These are phyloP conservation scores for Urostyla sp. DNA, from an alignment of 73 alveolate species.

Conservation along the genomic window DNA sequence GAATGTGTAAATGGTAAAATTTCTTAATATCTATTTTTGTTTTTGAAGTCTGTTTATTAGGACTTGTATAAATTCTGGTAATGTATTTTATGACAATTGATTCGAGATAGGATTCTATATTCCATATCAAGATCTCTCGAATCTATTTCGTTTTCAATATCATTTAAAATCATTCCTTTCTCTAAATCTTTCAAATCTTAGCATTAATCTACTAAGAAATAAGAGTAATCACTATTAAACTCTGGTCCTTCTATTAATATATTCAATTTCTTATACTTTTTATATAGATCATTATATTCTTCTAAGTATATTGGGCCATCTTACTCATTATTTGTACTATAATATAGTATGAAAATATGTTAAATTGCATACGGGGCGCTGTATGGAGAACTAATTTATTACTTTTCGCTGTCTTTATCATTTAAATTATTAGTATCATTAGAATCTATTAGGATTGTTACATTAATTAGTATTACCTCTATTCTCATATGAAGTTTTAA, in stretches of 20 bases:
- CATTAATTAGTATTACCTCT: too few relatives aligned
- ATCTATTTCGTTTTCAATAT: constrained; percentile 33
- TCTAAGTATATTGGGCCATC: constrained; percentile 26
- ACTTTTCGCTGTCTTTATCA: too few relatives aligned
- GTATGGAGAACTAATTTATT: constrained; percentile 26
- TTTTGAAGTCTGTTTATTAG: constrained; percentile 50
- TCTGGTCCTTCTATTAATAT: constrained; percentile 58
- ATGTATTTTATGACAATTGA: constrained; percentile 44
- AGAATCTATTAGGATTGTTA: too few relatives aligned
- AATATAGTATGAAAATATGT: neutral
- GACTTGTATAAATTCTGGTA: constrained; percentile 49
- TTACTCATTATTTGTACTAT: neutral
- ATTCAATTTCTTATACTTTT: constrained; percentile 19
- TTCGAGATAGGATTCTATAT: constrained; percentile 53
- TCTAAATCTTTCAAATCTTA: constrained; percentile 57
- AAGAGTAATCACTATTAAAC: constrained; percentile 40
- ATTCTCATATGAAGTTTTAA: too few relatives aligned
- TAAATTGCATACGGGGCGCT: constrained; percentile 9
- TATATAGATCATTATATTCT: constrained; percentile 3
- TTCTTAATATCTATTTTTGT: constrained; percentile 47
- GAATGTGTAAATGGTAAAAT: constrained; percentile 47
- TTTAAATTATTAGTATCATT: too few relatives aligned
- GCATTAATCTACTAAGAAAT: constrained; percentile 38
- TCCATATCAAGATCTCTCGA: constrained; percentile 68
- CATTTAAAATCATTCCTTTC: constrained; percentile 42